Evolutionary conservation across 2,329 filamentous ascomycete species (phyloP).

Genomic region (Aspergillus sojae): DNA sequence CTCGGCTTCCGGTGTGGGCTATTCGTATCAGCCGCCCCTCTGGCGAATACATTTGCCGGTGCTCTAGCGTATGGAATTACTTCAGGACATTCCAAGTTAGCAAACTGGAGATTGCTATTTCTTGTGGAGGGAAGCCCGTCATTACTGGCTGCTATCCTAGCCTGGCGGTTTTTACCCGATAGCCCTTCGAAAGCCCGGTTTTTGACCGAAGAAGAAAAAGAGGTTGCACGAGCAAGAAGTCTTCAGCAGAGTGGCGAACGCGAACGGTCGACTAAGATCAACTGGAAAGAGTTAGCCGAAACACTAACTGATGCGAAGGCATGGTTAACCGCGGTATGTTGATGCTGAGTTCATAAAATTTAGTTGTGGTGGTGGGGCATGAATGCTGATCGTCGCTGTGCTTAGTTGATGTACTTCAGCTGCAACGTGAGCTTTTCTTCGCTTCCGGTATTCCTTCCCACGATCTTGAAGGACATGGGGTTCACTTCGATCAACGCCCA

Average conservation of each 20-base stretch:
- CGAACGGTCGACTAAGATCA: slow-evolving; percentile 43
- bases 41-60: slow-evolving; percentile 79
- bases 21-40: slow-evolving; percentile 60
- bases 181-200: slow-evolving; percentile 56
- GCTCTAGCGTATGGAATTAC: slow-evolving; percentile 68
- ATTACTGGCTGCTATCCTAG: slow-evolving; percentile 55
- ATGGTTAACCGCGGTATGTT: slow-evolving; percentile 50
- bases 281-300: slow-evolving; percentile 51
- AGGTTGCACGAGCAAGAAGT: slow-evolving; percentile 57
- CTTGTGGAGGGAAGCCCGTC: slow-evolving; percentile 67
- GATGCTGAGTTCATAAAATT: background rate
- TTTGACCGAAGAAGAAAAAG: slow-evolving; percentile 60
- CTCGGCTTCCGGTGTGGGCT: slow-evolving; percentile 60
- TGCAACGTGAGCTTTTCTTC: slow-evolving; percentile 68
- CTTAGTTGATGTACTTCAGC: slow-evolving; percentile 60
- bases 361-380: background rate
- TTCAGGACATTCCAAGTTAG: slow-evolving; percentile 57
- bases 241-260: slow-evolving; percentile 57
- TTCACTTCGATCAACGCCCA: slow-evolving; percentile 69
- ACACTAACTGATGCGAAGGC: slow-evolving; percentile 50
- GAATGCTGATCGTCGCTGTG: slow-evolving; percentile 8
- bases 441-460: slow-evolving; percentile 66
- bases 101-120: slow-evolving; percentile 67
- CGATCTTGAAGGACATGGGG: slow-evolving; percentile 67
- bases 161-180: slow-evolving; percentile 59